Conservation (phyloP, 2,329 filamentous ascomycete genomes). For the Microcyclosporella mali region DNA sequence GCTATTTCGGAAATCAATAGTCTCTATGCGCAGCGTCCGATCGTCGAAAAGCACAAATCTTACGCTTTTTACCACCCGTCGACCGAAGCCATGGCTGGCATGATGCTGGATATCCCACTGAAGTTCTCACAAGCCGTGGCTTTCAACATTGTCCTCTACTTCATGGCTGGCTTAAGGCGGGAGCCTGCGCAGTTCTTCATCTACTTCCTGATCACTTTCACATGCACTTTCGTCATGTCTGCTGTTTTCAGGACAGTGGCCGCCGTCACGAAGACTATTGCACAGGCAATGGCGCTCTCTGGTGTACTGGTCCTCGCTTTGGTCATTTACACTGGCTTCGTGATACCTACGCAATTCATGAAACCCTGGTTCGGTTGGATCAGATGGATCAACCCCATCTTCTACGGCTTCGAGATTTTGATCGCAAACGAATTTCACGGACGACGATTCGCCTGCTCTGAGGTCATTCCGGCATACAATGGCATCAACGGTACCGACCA, state of each 20-base stretch:
- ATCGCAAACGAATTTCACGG: conserved; percentile 49
- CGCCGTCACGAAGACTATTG: conserved; percentile 53
- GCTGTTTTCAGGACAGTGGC: conserved; percentile 56
- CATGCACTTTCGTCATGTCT: conserved; percentile 50
- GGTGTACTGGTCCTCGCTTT: conserved; percentile 50
- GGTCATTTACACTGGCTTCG: conserved; percentile 56
- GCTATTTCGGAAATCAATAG: conserved; percentile 65
- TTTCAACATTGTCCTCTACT: conserved; percentile 56
- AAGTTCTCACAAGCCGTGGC: conserved; percentile 47
- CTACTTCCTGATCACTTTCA: conserved; percentile 56
- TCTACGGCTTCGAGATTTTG: conserved; percentile 59
- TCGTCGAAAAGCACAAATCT: conserved; percentile 43
- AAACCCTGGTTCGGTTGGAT: conserved; percentile 53
- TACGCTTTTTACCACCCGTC: conserved; percentile 37
- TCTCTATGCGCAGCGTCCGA: conserved; percentile 42
- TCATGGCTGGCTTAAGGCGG: conserved; percentile 44
- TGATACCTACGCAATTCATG: conserved; percentile 30
- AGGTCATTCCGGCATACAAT: conserved; percentile 35
- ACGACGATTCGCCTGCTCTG: conserved; percentile 29
- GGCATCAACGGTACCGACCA: conserved; percentile 23
- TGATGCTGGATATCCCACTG: conserved; percentile 52
- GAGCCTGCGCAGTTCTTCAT: conserved; percentile 53
- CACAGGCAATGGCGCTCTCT: conserved; percentile 56
- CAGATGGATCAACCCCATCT: conserved; percentile 49
- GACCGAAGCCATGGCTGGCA: conserved; percentile 49